Evolutionary conservation across 2,329 filamentous ascomycete species (phyloP).

Genomic region (Phialocephala subalpina): DNA sequence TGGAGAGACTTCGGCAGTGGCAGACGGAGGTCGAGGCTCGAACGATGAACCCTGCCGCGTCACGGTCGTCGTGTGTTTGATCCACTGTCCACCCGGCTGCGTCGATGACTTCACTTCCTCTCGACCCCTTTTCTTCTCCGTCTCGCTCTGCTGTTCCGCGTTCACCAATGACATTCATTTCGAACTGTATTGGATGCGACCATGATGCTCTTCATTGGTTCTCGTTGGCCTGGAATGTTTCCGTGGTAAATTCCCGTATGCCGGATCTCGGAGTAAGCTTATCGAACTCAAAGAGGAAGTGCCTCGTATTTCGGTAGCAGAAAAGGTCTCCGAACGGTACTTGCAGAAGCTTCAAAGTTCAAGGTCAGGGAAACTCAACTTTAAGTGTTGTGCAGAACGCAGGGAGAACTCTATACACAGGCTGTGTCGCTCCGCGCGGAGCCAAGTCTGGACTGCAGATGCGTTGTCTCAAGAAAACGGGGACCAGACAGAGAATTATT

Average conservation of each 20-base stretch:
- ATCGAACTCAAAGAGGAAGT: not conserved
- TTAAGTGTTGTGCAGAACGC: not conserved
- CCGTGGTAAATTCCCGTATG: not conserved
- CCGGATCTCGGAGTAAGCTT: slow-evolving; percentile 1
- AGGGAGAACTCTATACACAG: not conserved
- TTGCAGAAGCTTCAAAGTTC: not conserved
- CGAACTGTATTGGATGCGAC: not conserved
- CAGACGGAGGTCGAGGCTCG: not conserved
- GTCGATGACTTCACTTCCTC: not conserved
- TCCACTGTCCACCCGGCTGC: not conserved
- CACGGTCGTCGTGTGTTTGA: not conserved
- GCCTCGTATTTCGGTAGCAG: not conserved
- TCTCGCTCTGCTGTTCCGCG: not conserved
- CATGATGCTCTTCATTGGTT: not conserved
- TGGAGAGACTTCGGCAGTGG: slow-evolving; percentile 4
- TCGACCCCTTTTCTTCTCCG: not conserved
- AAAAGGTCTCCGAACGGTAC: not conserved
- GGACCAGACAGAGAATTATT: not conserved
- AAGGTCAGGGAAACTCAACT: not conserved
- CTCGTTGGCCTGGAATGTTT: not conserved
- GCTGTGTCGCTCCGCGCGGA: not conserved
- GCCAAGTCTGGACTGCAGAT: not conserved
- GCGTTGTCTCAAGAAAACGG: not conserved
- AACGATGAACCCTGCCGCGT: not conserved
- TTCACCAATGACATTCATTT: not conserved